Percentiles rank a stretch among this genome's conserved stretches.
phyloP scores from a whole-genome alignment of 352 stramenopile genomes.

The Saprolegnia parasitica region DNA sequence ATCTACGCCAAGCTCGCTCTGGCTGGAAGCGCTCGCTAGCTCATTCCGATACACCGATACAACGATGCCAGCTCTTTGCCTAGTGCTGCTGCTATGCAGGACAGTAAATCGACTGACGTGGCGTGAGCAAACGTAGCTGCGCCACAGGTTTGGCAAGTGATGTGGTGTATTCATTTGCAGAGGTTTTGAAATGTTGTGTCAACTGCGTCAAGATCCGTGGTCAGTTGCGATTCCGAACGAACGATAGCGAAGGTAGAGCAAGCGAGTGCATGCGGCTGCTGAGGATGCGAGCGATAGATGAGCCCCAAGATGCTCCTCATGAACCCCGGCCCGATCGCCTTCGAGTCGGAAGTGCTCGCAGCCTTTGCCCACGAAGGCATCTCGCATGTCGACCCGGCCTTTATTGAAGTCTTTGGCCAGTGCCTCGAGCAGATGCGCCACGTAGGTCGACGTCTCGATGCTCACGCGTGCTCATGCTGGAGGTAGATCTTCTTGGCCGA shows the following conservation, averaged over 20 bases:
- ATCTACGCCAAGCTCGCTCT: too few relatives aligned
- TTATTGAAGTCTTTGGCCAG: constrained; percentile 70
- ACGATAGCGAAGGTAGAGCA: neutral
- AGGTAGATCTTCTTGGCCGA: constrained; percentile 50
- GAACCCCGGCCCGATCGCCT: constrained; percentile 80
- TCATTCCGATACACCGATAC: too few relatives aligned
- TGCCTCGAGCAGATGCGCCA: constrained; percentile 80
- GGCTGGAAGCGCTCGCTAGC: too few relatives aligned
- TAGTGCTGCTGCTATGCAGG: too few relatives aligned
- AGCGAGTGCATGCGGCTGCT: neutral
- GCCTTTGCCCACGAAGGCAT: constrained; percentile 67
- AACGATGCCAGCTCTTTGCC: too few relatives aligned
- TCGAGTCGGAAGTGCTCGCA: constrained; percentile 67
- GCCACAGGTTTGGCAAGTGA: too few relatives aligned
- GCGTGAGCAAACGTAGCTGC: too few relatives aligned
- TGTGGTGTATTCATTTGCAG: neutral
- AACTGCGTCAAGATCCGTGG: neutral
- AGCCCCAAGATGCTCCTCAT: constrained; percentile 62
- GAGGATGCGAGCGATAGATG: neutral
- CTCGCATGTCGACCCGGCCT: constrained; percentile 72
- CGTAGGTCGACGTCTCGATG: constrained; percentile 4
- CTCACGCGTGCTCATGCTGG: neutral
- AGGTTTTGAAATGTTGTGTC: constrained; percentile 1
- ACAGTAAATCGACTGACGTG: too few relatives aligned
- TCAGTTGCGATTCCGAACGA: neutral